Conservation (phyloP, 2,329 filamentous ascomycete species). For the Colletotrichum sp. region DNA sequence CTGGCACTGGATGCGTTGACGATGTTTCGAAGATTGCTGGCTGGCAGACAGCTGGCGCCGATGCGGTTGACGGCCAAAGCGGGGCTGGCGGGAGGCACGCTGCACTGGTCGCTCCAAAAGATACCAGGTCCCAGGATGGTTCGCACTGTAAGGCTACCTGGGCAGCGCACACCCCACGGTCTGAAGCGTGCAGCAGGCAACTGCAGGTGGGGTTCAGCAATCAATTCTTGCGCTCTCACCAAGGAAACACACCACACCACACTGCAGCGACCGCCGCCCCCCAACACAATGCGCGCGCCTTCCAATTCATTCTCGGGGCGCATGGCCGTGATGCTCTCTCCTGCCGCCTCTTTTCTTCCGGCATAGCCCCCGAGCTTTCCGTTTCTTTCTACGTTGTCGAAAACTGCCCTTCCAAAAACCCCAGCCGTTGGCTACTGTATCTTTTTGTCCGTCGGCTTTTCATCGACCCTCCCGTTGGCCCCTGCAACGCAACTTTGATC, state of each 20-base stretch:
- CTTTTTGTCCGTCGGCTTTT: background rate
- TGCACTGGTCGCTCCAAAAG: background rate
- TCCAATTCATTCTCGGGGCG: background rate
- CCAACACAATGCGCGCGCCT: background rate
- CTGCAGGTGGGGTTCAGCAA: background rate
- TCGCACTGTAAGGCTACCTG: conserved; percentile 21
- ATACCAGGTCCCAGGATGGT: background rate
- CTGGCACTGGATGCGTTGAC: background rate
- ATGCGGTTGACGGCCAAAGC: background rate
- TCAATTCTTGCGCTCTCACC: conserved; percentile 11
- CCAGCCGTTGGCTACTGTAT: background rate
- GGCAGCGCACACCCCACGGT: background rate
- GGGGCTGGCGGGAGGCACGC: background rate
- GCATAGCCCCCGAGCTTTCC: background rate
- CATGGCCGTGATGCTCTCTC: conserved; percentile 2
- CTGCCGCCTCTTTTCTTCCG: background rate
- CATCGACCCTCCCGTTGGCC: background rate
- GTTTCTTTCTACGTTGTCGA: background rate
- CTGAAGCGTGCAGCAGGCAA: background rate
- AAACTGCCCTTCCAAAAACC: background rate
- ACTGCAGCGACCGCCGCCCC: background rate
- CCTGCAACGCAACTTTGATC: background rate
- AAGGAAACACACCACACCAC: conserved; percentile 10
- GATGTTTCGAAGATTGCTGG: conserved; percentile 15
- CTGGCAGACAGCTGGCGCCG: background rate